Evolutionary conservation across 805 yeast genomes (phyloP).

Genomic region (Metschnikowia similis): DNA sequence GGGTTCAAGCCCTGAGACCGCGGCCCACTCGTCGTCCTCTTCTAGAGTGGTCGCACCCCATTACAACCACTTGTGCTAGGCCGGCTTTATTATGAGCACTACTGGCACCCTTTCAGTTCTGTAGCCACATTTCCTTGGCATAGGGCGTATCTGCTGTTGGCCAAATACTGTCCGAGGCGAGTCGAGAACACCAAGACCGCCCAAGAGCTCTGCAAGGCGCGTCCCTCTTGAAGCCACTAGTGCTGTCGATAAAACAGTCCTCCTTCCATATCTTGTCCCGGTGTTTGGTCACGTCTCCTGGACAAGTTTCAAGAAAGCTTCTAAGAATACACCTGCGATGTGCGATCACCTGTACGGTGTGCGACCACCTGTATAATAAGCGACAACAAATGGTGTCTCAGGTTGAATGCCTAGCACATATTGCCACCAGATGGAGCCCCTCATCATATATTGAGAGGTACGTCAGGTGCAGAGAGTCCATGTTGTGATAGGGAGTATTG

Average conservation of each 20-base stretch:
- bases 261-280: not conserved
- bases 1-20: conserved; percentile 3
- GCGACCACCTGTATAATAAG: no score
- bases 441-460: not conserved
- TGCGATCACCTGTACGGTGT: not conserved
- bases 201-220: no score
- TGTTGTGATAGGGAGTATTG: no score
- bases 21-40: not conserved
- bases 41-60: not conserved
- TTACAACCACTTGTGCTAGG: no score
- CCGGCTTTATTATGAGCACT: no score
- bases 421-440: not conserved
- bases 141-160: no score
- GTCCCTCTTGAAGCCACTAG: not conserved
- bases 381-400: not conserved
- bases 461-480: no score
- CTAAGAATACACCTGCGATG: not conserved
- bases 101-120: no score
- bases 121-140: no score
- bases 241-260: not conserved
- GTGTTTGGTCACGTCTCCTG: not conserved
- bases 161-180: no score
- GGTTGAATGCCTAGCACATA: not conserved
- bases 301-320: not conserved
- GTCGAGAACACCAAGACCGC: no score